Conservation (phyloP, 2,329 filamentous ascomycete species). For the Sporothrix euskadiensis region DNA sequence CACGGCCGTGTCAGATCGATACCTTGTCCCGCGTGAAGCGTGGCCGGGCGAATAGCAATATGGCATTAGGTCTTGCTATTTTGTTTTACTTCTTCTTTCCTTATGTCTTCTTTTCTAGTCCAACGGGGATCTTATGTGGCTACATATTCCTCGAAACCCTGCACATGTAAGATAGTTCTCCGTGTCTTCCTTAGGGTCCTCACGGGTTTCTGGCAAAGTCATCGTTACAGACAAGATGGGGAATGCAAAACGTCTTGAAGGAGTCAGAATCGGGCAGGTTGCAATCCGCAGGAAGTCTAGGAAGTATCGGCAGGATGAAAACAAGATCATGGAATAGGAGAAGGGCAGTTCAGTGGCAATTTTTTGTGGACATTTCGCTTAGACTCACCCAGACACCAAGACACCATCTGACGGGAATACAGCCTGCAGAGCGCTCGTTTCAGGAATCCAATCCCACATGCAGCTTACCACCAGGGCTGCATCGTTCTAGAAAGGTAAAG, state of each 20-base stretch:
- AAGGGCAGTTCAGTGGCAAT: background rate
- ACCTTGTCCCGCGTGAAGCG: conserved; percentile 6
- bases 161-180: background rate
- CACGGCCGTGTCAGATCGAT: conserved; percentile 25
- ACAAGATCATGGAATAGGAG: background rate
- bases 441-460: conserved; percentile 8
- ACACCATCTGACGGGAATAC: background rate
- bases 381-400: background rate
- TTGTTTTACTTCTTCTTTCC: background rate
- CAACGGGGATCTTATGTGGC: background rate
- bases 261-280: background rate
- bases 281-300: background rate
- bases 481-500: conserved; percentile 8
- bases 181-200: background rate
- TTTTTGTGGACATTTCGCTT: background rate
- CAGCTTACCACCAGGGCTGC: conserved; percentile 1
- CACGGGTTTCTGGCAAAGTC: background rate
- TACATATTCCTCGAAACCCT: background rate
- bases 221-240: background rate
- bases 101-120: background rate
- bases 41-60: conserved; percentile 7
- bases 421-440: conserved; percentile 12
- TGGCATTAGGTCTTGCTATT: background rate
- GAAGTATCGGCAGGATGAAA: background rate
- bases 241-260: background rate